Evolutionary conservation across 345 rosid genomes (phyloP).

Genomic region (Cochlearia excelsa): DNA sequence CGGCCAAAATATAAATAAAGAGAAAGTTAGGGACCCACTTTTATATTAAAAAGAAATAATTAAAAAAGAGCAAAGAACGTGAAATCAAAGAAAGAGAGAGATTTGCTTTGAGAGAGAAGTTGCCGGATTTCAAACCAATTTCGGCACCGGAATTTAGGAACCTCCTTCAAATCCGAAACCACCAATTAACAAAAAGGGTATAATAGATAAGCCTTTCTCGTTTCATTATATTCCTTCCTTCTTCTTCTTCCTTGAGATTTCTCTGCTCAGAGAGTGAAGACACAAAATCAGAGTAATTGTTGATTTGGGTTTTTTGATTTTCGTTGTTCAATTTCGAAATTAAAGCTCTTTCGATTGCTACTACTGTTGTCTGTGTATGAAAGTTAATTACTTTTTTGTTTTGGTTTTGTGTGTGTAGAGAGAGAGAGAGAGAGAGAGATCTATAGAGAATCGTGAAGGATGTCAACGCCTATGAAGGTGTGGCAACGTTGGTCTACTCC

Average conservation of each 20-base stretch:
- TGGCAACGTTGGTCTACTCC: slow-evolving; percentile 73
- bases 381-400: slow-evolving; percentile 26
- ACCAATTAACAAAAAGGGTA: neutral
- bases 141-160: slow-evolving; percentile 65
- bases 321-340: slow-evolving; percentile 18
- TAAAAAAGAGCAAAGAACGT: no score
- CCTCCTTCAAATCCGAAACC: slow-evolving; percentile 62
- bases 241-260: slow-evolving; percentile 29
- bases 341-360: neutral
- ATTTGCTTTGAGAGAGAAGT: slow-evolving; percentile 67
- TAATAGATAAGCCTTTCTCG: neutral
- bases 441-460: slow-evolving; percentile 28
- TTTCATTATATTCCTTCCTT: neutral
- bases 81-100: slow-evolving; percentile 16
- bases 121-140: slow-evolving; percentile 71
- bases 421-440: slow-evolving; percentile 13
- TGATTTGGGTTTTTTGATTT: slow-evolving; percentile 26
- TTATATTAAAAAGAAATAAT: no score
- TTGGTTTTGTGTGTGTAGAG: slow-evolving; percentile 29
- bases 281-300: slow-evolving; percentile 5
- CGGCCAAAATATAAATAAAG: no score
- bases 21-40: no score
- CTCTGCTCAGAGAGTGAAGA: slow-evolving; percentile 21
- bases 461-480: slow-evolving; percentile 78
- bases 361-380: slow-evolving; percentile 10